Evolutionary conservation across 2,329 filamentous ascomycete species (phyloP).

Genomic region (Mycocentrospora acerina): DNA sequence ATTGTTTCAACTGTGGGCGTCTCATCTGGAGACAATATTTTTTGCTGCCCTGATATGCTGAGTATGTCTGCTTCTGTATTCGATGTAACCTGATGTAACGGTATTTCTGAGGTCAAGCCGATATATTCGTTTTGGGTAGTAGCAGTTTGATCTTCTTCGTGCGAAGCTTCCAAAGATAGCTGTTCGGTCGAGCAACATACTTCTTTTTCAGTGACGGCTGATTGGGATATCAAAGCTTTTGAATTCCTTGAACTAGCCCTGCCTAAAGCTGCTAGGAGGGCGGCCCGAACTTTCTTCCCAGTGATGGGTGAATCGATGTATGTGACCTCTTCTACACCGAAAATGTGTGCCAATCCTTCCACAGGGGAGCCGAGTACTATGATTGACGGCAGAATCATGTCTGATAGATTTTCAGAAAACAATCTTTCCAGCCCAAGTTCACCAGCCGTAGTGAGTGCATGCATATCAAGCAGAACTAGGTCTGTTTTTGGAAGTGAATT

Average conservation of each 20-base stretch:
- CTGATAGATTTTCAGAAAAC: slow-evolving; percentile 1
- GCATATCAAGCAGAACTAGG: slow-evolving; percentile 6
- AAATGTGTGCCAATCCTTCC: neutral
- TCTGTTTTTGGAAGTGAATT: neutral
- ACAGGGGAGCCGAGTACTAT: slow-evolving; percentile 2
- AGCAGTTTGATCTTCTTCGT: too few species aligned
- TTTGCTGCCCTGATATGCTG: too few species aligned
- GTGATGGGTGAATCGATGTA: slow-evolving; percentile 3
- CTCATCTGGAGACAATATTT: too few species aligned
- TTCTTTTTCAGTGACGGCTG: too few species aligned
- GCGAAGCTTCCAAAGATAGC: too few species aligned
- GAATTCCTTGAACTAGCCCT: too few species aligned
- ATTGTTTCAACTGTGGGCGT: neutral
- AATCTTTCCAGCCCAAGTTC: neutral
- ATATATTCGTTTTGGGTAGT: too few species aligned
- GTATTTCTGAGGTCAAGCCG: too few species aligned
- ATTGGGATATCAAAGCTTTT: too few species aligned
- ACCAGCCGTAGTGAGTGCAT: neutral
- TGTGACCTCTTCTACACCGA: slow-evolving; percentile 1
- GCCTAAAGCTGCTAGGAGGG: slow-evolving; percentile 1
- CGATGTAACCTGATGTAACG: too few species aligned
- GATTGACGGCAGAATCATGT: neutral
- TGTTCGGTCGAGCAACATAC: too few species aligned
- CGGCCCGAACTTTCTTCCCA: slow-evolving; percentile 1
- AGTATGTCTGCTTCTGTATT: too few species aligned